Evolutionary conservation across 108 stramenopile genomes (phyloP), one percentile per base, ranked within the genome.

Genomic region (Cyclotella choctawhatcheeana): DNA sequence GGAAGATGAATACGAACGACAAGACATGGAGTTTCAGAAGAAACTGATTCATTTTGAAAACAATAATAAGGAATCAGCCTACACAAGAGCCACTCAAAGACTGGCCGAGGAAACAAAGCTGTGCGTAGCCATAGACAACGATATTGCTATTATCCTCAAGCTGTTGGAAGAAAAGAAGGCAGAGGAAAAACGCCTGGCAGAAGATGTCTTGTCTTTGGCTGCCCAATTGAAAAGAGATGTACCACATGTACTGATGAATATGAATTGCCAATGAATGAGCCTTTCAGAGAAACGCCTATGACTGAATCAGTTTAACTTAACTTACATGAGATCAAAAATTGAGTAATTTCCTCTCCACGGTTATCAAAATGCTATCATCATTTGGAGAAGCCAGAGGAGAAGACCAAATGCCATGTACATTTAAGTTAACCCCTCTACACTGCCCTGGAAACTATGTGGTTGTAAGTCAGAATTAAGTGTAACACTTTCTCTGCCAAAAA

Each of bases 401-500:
- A 52, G 22, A 6, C 51, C 18, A 52, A 17, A 44, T 16, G 16
- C 16, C 44, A 44, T n/a, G n/a, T n/a, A 40, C 37, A 40, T 8
- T 40, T 40, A 40, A 40, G 37, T 12, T 40, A 40, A 40, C 6
- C 37, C 37, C 12, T 40, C 47, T n/a, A 48, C 47, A 48, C 4
- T n/a, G 47, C 47, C 47, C 12, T n/a, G 16, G 8, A 10, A 4
- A 48, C 8, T n/a, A n/a, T 48, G 47, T 22, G 64, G 68, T 13
- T 64, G 58, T 37, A 74, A 81, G 47, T 35, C 45, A 12, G 79
- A 62, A 32, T 64, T 69, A 29, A 69, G 43, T 12, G 58, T 68
- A 50, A 74, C 68, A 5, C 24, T 81, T 43, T 81, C 69, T 18
- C n/a, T n/a, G n/a, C 48, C 52, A 64, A 40, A 54, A 44, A 59